Evolutionary conservation across 768 basidiomycete genomes (phyloP), one percentile per base, ranked within the genome.

Genomic region (Lanmaoa pseudosensibilis): DNA sequence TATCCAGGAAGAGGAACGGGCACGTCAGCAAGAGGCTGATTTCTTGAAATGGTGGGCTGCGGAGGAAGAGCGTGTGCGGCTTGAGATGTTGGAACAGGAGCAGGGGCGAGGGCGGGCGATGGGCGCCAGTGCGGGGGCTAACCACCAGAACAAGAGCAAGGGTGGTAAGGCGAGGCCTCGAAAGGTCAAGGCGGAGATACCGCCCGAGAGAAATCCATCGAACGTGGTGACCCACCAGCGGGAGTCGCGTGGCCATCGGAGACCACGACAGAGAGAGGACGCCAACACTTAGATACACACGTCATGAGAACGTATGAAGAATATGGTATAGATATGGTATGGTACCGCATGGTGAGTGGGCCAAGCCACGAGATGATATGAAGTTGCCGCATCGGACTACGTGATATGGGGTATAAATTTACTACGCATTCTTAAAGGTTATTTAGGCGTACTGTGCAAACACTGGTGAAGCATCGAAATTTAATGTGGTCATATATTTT

Each of bases 41-140:
- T 98, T 97, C 68, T 69, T 95, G 69, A 81, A 76, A 62, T 97
- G 94, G 94, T 97, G 94, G 92, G 77, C 83, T 1, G 85, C 79
- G 8, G 94, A 96, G 70, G 91, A 93, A 69, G 84, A 82, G 64
- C 78, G 89, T 16, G 69, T 90, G n/a, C 78, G 73, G 60, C 60
- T 75, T 34, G 86, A 88, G 69, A 75, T 76, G 51, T 52, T 46
- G 38, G 54, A 30, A 18, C 56, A 50, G 33, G 57, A 47, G 18
- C 50, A 36, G 27, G 34, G 2, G n/a, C 39, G 5, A 7, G 44
- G 0, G 4, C 53, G 45, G 32, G 39, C 15, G 3, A 21, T 13
- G 38, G 38, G n/a, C 5, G 34, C 23, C 1, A 7, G 21, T 11
- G 34, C 6, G n/a, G 40, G 21, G 30, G 7, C 34, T 10, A 10